Conservation (phyloP, 345 rosid genomes). For the Mangifera indica region DNA sequence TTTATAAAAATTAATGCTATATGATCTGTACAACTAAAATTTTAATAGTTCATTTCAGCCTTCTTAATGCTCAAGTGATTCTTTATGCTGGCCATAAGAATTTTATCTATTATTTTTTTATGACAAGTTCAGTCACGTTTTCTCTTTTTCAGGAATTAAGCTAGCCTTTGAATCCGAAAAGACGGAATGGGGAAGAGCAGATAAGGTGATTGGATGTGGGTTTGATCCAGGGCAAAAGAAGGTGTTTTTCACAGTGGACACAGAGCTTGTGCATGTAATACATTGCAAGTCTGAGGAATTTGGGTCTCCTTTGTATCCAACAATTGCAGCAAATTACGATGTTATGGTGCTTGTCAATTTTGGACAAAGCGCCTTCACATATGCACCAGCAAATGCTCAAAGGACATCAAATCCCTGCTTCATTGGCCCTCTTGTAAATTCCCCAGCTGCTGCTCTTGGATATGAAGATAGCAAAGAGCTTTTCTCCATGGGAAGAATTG, state of each 20-base stretch:
- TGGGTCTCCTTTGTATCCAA: constrained; percentile 60
- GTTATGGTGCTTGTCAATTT: constrained; percentile 49
- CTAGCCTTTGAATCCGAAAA: constrained; percentile 51
- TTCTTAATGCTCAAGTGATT: constrained; percentile 3
- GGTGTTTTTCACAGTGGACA: constrained; percentile 60
- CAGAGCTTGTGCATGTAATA: constrained; percentile 48
- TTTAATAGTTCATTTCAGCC: constrained; percentile 3
- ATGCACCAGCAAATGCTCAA: constrained; percentile 49
- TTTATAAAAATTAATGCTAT: constrained; percentile 14
- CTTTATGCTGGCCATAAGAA: neutral
- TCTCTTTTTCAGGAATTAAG: constrained; percentile 52
- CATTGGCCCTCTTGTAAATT: constrained; percentile 42
- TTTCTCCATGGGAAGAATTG: constrained; percentile 89
- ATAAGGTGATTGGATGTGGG: constrained; percentile 66
- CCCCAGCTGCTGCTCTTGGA: constrained; percentile 48
- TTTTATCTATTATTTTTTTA: neutral
- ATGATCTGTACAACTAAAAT: constrained; percentile 1
- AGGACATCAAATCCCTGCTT: constrained; percentile 71
- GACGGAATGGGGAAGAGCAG: constrained; percentile 46
- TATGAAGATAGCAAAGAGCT: constrained; percentile 80
- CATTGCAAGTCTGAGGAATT: constrained; percentile 59
- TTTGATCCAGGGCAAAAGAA: constrained; percentile 60
- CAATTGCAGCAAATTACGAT: constrained; percentile 53
- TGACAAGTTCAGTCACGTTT: neutral
- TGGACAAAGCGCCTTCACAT: constrained; percentile 56